Conservation (phyloP, 345 rosid species). For the Euphorbia tirucalli region DNA sequence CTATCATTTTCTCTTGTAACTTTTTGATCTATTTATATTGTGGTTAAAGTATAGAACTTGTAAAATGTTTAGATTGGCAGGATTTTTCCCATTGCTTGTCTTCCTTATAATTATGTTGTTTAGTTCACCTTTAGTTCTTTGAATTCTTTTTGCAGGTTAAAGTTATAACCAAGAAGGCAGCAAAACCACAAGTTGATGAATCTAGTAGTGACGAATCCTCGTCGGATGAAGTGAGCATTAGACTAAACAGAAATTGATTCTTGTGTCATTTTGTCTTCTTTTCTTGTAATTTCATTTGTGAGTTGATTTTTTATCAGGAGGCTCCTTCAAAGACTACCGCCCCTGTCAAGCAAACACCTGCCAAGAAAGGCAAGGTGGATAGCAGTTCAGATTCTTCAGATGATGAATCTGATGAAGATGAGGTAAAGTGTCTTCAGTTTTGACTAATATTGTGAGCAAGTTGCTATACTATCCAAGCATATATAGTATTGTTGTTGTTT, state of each 20-base stretch:
- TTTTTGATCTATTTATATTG: neutral
- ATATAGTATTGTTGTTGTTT: neutral
- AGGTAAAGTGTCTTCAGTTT: slow-evolving; percentile 20
- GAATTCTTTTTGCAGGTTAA: slow-evolving; percentile 23
- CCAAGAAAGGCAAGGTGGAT: slow-evolving; percentile 35
- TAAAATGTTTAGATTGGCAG: neutral
- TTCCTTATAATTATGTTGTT: neutral
- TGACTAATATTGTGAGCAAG: neutral
- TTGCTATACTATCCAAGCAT: neutral
- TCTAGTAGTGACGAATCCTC: slow-evolving; percentile 40
- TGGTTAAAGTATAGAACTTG: neutral
- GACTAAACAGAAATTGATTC: neutral
- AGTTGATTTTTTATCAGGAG: slow-evolving; percentile 24
- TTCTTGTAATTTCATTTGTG: neutral
- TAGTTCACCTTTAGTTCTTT: neutral
- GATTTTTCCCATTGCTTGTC: neutral
- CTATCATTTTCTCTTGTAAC: neutral
- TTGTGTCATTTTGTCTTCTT: neutral
- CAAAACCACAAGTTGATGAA: slow-evolving; percentile 38
- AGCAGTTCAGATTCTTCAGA: slow-evolving; percentile 48
- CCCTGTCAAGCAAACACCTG: slow-evolving; percentile 22
- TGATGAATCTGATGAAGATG: slow-evolving; percentile 41
- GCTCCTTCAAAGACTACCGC: slow-evolving; percentile 25
- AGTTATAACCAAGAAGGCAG: slow-evolving; percentile 18
- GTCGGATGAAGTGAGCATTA: slow-evolving; percentile 33